phyloP scores from a whole-genome alignment of 305 asterid genomes.

The Andrographis paniculata region DNA sequence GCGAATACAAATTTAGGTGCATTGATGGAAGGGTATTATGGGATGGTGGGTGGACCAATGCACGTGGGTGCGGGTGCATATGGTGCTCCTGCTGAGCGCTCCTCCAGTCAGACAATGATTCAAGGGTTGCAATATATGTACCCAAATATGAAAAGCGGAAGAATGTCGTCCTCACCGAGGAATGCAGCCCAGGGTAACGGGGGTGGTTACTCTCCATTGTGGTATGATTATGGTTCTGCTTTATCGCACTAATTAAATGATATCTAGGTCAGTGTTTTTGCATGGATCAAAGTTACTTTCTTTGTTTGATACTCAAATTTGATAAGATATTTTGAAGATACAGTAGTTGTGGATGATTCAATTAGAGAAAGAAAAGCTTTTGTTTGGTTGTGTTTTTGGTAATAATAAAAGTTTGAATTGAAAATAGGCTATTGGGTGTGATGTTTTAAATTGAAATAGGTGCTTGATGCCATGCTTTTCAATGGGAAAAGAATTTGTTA shows the following conservation, averaged over 20 bases:
- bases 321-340: too few species aligned
- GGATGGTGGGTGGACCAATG: conserved; percentile 33
- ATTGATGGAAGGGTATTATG: conserved; percentile 44
- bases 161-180: conserved; percentile 29
- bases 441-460: too few species aligned
- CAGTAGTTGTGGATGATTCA: too few species aligned
- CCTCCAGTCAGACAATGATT: conserved; percentile 31
- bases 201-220: conserved; percentile 30
- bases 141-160: conserved; percentile 35
- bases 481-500: too few species aligned
- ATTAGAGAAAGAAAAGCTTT: too few species aligned
- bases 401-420: too few species aligned
- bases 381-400: too few species aligned
- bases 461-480: too few species aligned
- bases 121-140: conserved; percentile 47
- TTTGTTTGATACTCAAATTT: too few species aligned
- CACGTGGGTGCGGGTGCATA: conserved; percentile 35
- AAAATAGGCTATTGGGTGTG: too few species aligned
- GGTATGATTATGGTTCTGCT: conserved; percentile 38
- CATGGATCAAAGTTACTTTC: too few species aligned
- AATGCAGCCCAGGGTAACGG: conserved; percentile 32
- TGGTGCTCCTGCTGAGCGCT: conserved; percentile 30
- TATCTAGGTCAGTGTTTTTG: background rate
- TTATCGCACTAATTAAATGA: background rate
- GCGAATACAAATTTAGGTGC: conserved; percentile 41